Conservation (phyloP, 2,329 filamentous ascomycete genomes). For the Thermoascus crustaceus region DNA sequence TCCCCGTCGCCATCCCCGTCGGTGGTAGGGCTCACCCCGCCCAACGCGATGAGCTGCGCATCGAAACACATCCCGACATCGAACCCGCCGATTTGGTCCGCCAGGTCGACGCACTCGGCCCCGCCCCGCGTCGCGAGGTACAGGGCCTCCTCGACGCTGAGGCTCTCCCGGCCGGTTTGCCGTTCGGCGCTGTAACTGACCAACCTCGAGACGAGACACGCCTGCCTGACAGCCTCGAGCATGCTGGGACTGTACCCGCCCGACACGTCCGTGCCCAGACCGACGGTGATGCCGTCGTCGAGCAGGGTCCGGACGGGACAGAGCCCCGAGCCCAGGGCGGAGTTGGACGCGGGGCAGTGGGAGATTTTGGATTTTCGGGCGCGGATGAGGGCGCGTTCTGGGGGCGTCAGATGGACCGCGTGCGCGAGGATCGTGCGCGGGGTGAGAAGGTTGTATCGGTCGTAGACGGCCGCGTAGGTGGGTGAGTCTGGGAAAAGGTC, state of each 20-base stretch:
- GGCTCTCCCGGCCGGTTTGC: slow-evolving; percentile 48
- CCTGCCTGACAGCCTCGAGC: slow-evolving; percentile 74
- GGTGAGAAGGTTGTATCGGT: slow-evolving; percentile 60
- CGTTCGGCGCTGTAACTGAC: slow-evolving; percentile 30
- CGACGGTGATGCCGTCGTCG: slow-evolving; percentile 66
- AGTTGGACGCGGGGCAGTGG: slow-evolving; percentile 86
- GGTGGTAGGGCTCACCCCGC: slow-evolving; percentile 28
- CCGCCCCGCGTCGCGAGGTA: slow-evolving; percentile 85
- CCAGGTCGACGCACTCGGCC: slow-evolving; percentile 69
- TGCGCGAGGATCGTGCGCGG: slow-evolving; percentile 75
- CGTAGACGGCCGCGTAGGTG: slow-evolving; percentile 73
- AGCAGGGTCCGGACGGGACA: slow-evolving; percentile 68
- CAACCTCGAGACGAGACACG: slow-evolving; percentile 66
- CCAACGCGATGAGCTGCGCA: slow-evolving; percentile 70
- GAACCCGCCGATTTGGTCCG: slow-evolving; percentile 66
- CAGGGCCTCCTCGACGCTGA: slow-evolving; percentile 78
- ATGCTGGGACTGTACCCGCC: slow-evolving; percentile 79
- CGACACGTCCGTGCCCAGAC: slow-evolving; percentile 82
- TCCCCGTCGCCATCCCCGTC: slow-evolving; percentile 16
- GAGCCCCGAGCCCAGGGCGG: slow-evolving; percentile 68
- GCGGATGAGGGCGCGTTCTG: slow-evolving; percentile 59
- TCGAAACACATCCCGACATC: slow-evolving; percentile 85
- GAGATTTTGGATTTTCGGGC: slow-evolving; percentile 57
- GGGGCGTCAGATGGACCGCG: slow-evolving; percentile 63
- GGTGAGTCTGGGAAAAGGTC: slow-evolving; percentile 56